phyloP scores from a whole-genome alignment of 75 land plant species.

The Picea sitchensis region DNA sequence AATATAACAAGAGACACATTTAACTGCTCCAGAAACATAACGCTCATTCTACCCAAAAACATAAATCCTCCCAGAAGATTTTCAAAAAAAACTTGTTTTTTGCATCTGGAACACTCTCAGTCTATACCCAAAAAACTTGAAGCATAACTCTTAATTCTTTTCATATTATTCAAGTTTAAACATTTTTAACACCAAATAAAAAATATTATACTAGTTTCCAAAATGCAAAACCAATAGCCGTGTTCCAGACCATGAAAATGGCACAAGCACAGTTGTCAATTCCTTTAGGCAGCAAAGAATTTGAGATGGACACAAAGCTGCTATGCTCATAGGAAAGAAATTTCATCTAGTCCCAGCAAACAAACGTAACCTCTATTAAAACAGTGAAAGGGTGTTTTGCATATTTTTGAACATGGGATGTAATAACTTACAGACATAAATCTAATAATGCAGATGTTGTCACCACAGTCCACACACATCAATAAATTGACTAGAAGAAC shows the following conservation, averaged over 20 bases:
- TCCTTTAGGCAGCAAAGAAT: background rate
- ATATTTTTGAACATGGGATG: background rate
- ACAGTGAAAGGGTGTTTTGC: background rate
- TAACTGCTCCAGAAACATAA: background rate
- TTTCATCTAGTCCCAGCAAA: background rate
- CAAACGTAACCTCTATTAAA: background rate
- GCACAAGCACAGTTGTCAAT: background rate
- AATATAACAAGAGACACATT: background rate
- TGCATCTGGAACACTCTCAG: background rate
- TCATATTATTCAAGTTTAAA: too few relatives aligned
- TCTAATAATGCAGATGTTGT: background rate
- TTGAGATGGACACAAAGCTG: background rate
- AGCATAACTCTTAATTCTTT: too few relatives aligned
- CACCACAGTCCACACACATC: background rate
- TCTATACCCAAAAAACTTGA: too few relatives aligned
- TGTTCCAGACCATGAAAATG: too few relatives aligned
- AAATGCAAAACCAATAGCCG: too few relatives aligned
- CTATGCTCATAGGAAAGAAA: background rate
- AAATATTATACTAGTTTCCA: too few relatives aligned
- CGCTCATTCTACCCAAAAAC: background rate
- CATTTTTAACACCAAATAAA: too few relatives aligned
- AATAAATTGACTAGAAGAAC: background rate
- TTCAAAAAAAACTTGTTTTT: background rate
- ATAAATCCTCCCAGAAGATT: background rate
- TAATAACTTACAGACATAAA: background rate